A percentile compares a stretch with the other conserved stretches of the same genome.
Evolutionary conservation across 2,329 filamentous ascomycete genomes (phyloP).

Genomic region (Parasarocladium wereldwijsianum): DNA sequence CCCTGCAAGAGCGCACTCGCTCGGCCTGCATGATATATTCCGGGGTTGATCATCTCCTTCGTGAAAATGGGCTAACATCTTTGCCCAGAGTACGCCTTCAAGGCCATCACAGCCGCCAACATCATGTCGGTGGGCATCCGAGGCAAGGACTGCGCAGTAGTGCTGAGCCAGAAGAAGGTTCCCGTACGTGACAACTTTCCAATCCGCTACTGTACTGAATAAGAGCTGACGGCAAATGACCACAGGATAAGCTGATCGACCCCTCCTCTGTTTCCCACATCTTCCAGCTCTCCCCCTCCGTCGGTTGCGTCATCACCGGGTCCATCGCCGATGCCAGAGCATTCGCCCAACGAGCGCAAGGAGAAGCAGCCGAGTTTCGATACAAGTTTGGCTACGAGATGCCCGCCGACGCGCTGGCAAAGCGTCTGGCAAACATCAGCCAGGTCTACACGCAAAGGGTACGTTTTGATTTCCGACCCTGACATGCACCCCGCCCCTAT

Average conservation of each 20-base stretch:
- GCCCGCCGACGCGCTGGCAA: constrained; percentile 92
- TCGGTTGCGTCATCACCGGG: constrained; percentile 96
- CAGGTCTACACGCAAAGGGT: constrained; percentile 98
- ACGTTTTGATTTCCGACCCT: constrained; percentile 12
- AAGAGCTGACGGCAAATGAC: constrained; percentile 10
- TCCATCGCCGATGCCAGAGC: constrained; percentile 95
- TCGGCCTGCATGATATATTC: no score
- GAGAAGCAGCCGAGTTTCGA: constrained; percentile 91
- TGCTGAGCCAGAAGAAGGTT: constrained; percentile 98
- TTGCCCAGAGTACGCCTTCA: constrained; percentile 92
- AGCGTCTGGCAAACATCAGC: constrained; percentile 96
- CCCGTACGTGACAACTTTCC: constrained; percentile 52
- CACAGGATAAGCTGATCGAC: constrained; percentile 95
- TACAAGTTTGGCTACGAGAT: constrained; percentile 99
- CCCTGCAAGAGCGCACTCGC: no score
- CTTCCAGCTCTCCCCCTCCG: constrained; percentile 89
- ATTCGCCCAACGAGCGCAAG: constrained; percentile 81
- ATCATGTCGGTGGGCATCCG: constrained; percentile 95
- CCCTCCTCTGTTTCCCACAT: constrained; percentile 93
- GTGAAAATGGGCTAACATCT: constrained; percentile 10
- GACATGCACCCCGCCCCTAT: not conserved
- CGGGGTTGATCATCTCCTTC: constrained; percentile 7
- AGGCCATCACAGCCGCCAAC: constrained; percentile 97
- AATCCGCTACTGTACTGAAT: constrained; percentile 4
- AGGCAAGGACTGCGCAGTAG: constrained; percentile 93